Conservation (phyloP, 345 rosid genomes). For the Noccaea bulbosa region DNA sequence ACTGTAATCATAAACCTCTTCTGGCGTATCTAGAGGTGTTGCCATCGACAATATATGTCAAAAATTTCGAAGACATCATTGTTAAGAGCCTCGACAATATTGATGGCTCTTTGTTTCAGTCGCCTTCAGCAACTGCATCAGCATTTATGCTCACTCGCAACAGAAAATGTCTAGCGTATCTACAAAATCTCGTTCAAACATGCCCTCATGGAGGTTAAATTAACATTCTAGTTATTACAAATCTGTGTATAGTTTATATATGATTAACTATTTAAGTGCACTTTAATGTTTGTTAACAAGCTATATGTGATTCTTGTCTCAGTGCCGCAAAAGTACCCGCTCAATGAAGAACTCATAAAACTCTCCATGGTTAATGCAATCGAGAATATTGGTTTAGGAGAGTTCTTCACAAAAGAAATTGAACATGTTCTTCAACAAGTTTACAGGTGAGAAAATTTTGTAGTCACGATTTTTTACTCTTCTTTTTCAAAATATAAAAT, state of each 20-base stretch:
- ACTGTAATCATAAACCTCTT: slow-evolving; percentile 38
- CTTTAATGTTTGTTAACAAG: neutral
- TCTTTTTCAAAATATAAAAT: neutral
- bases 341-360: slow-evolving; percentile 58
- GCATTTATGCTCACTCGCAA: slow-evolving; percentile 65
- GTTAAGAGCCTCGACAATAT: slow-evolving; percentile 27
- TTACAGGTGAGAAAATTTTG: slow-evolving; percentile 45
- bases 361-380: slow-evolving; percentile 56
- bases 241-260: neutral
- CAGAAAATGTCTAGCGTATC: slow-evolving; percentile 48
- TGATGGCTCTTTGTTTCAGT: slow-evolving; percentile 63
- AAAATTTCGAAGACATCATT: slow-evolving; percentile 38
- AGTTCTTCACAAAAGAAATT: slow-evolving; percentile 55
- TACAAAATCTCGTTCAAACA: slow-evolving; percentile 49
- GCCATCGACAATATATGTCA: slow-evolving; percentile 24
- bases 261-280: neutral
- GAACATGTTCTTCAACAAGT: slow-evolving; percentile 48
- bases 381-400: slow-evolving; percentile 56
- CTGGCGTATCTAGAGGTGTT: slow-evolving; percentile 59
- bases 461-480: neutral
- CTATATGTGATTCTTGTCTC: slow-evolving; percentile 14
- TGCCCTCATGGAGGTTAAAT: slow-evolving; percentile 54
- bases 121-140: slow-evolving; percentile 73
- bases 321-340: slow-evolving; percentile 58
- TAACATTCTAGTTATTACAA: neutral